These are phyloP conservation scores for Globisporangium yorkense DNA, from an alignment of 352 stramenopile species.

Conservation along the genomic window DNA sequence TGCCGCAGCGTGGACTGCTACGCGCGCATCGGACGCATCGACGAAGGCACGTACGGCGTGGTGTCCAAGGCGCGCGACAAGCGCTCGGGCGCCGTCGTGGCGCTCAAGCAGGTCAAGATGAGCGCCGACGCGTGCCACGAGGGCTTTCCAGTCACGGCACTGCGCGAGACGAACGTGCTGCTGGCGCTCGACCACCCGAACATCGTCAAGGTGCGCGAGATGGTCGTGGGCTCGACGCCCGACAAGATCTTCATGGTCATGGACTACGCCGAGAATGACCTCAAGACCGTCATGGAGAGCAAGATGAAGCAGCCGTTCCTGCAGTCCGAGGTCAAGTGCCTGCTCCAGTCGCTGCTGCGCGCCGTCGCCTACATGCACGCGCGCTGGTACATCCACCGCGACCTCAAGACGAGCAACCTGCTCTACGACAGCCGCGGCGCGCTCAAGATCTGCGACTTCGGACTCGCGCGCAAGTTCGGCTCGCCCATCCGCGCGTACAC, in stretches of 20 bases:
- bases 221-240: conserved; percentile 83
- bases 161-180: conserved; percentile 85
- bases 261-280: conserved; percentile 86
- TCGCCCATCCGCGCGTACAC: conserved; percentile 80
- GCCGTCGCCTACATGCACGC: conserved; percentile 90
- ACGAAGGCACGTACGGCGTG: conserved; percentile 96
- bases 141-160: conserved; percentile 78
- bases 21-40: conserved; percentile 90
- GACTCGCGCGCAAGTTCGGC: conserved; percentile 76
- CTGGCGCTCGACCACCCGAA: conserved; percentile 81
- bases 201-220: conserved; percentile 83
- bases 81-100: conserved; percentile 88
- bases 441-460: conserved; percentile 87
- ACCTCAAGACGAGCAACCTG: conserved; percentile 98
- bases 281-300: conserved; percentile 81
- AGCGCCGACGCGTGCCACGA: conserved; percentile 67
- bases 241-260: conserved; percentile 92
- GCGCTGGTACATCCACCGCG: conserved; percentile 92
- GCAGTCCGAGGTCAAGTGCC: conserved; percentile 91
- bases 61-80: conserved; percentile 94
- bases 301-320: conserved; percentile 82
- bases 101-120: conserved; percentile 90
- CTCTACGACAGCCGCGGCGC: conserved; percentile 86
- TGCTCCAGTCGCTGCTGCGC: conserved; percentile 90
- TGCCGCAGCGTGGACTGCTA: conserved; percentile 96